These are phyloP conservation scores for Rubia tinctorum DNA, from an alignment of 305 asterid species.

Conservation along the genomic window DNA sequence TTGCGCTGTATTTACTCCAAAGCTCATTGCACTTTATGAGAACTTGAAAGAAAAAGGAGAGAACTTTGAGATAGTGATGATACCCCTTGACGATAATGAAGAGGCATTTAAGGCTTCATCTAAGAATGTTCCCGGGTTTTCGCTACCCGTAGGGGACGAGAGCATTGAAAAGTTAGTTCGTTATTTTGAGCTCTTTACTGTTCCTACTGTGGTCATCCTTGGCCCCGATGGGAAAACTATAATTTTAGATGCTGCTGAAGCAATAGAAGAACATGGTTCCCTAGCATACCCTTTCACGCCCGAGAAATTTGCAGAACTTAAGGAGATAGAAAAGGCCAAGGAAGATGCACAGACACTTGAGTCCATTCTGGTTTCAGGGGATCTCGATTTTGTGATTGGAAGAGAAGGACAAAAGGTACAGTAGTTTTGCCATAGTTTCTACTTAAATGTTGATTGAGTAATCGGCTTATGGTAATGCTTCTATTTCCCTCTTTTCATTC, in stretches of 20 bases:
- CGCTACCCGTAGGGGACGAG: slow-evolving; percentile 71
- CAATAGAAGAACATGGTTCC: slow-evolving; percentile 68
- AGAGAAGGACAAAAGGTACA: slow-evolving; percentile 67
- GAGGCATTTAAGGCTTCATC: slow-evolving; percentile 41
- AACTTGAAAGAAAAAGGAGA: slow-evolving; percentile 47
- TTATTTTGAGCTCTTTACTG: slow-evolving; percentile 54
- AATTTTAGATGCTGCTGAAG: slow-evolving; percentile 59
- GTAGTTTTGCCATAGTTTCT: not conserved
- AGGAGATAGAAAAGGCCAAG: slow-evolving; percentile 68
- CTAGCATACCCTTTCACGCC: slow-evolving; percentile 80
- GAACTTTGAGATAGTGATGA: slow-evolving; percentile 71
- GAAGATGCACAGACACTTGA: slow-evolving; percentile 80
- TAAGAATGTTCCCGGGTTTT: slow-evolving; percentile 59
- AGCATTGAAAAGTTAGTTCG: slow-evolving; percentile 45
- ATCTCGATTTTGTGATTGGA: slow-evolving; percentile 60
- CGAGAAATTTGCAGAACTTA: slow-evolving; percentile 65
- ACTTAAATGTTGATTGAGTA: too few relatives aligned
- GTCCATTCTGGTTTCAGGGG: slow-evolving; percentile 62
- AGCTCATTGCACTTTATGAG: slow-evolving; percentile 45
- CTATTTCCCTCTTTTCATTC: not conserved
- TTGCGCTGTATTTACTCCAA: slow-evolving; percentile 44
- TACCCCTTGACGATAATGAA: slow-evolving; percentile 77
- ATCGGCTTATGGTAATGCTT: not conserved
- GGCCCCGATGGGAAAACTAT: slow-evolving; percentile 91
- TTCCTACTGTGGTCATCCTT: slow-evolving; percentile 66